Conservation (phyloP, 2,329 filamentous ascomycete species). For the Aspergillus latus region DNA sequence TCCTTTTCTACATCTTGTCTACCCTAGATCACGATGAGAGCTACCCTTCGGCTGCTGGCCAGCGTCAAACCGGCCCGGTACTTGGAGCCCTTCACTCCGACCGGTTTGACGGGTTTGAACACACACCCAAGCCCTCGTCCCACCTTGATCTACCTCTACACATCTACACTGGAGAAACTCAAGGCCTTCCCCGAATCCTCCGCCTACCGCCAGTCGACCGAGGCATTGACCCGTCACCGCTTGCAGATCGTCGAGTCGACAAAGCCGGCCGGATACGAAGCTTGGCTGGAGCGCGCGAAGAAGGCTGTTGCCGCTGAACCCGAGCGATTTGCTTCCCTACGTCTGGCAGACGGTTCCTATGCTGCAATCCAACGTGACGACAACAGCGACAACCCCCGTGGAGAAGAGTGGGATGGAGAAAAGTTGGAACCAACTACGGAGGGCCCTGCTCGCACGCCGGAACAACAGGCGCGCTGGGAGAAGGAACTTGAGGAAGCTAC, state of each 20-base stretch:
- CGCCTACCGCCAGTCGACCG: constrained; percentile 89
- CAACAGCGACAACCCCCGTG: constrained; percentile 53
- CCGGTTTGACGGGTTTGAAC: constrained; percentile 82
- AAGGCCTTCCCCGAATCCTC: constrained; percentile 76
- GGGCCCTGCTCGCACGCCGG: constrained; percentile 50
- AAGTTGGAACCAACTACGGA: constrained; percentile 61
- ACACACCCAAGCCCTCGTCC: constrained; percentile 86
- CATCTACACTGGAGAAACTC: constrained; percentile 79
- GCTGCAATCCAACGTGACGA: constrained; percentile 55
- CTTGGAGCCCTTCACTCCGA: constrained; percentile 80
- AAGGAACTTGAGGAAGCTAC: constrained; percentile 38
- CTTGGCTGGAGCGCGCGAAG: constrained; percentile 70
- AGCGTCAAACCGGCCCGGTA: constrained; percentile 72
- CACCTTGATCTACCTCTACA: constrained; percentile 87
- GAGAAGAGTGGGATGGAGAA: constrained; percentile 75
- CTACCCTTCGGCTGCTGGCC: constrained; percentile 77
- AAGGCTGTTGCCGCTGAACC: constrained; percentile 62
- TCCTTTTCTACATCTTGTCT: constrained; percentile 19
- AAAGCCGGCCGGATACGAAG: constrained; percentile 72
- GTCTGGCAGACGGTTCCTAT: constrained; percentile 40
- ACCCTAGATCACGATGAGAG: constrained; percentile 65
- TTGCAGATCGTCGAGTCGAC: constrained; percentile 72
- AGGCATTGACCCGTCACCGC: constrained; percentile 86
- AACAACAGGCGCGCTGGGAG: constrained; percentile 37
- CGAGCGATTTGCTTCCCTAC: constrained; percentile 60